A percentile compares a stretch with the other conserved stretches of the same genome.
Conservation (phyloP, 2,329 filamentous ascomycete species). For the Penicillium sp. region DNA sequence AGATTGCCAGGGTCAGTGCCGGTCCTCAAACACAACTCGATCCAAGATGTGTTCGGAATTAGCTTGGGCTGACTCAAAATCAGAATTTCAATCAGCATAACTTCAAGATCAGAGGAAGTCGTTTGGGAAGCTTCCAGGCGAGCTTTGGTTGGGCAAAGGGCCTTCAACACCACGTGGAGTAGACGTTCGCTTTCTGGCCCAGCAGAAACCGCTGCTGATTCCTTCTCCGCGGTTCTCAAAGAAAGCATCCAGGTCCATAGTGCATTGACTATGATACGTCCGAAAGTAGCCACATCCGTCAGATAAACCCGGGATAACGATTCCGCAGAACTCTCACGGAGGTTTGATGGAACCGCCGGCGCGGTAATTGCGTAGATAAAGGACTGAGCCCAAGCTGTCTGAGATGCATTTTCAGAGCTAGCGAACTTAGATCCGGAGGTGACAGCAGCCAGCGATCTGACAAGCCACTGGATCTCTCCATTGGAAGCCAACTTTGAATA, state of each 20-base stretch:
- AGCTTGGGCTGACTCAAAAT: slow-evolving; percentile 75
- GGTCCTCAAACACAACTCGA: slow-evolving; percentile 75
- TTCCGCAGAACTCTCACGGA: slow-evolving; percentile 61
- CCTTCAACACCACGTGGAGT: slow-evolving; percentile 56
- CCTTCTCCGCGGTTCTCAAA: slow-evolving; percentile 69
- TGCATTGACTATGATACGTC: slow-evolving; percentile 63
- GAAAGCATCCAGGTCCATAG: slow-evolving; percentile 76
- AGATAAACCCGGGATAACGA: slow-evolving; percentile 64
- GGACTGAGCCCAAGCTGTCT: slow-evolving; percentile 74
- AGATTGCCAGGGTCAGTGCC: slow-evolving; percentile 79
- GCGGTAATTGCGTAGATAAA: slow-evolving; percentile 75
- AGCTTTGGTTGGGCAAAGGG: slow-evolving; percentile 38
- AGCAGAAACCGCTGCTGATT: slow-evolving; percentile 63
- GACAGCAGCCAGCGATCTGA: slow-evolving; percentile 64
- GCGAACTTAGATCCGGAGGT: slow-evolving; percentile 54
- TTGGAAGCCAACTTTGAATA: slow-evolving; percentile 73
- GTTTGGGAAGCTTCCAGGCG: slow-evolving; percentile 25
- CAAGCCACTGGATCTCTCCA: slow-evolving; percentile 75
- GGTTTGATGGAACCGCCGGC: slow-evolving; percentile 55
- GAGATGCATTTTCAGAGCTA: slow-evolving; percentile 46
- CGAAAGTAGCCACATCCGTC: slow-evolving; percentile 55
- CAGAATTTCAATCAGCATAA: slow-evolving; percentile 71
- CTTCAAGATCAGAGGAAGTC: slow-evolving; percentile 55
- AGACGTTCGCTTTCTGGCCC: slow-evolving; percentile 60
- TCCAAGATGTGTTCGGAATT: slow-evolving; percentile 78